Percentiles rank a stretch among this genome's conserved stretches.
phyloP scores from a whole-genome alignment of 2,329 filamentous ascomycete genomes.

The Aspergillus novoparasiticus region DNA sequence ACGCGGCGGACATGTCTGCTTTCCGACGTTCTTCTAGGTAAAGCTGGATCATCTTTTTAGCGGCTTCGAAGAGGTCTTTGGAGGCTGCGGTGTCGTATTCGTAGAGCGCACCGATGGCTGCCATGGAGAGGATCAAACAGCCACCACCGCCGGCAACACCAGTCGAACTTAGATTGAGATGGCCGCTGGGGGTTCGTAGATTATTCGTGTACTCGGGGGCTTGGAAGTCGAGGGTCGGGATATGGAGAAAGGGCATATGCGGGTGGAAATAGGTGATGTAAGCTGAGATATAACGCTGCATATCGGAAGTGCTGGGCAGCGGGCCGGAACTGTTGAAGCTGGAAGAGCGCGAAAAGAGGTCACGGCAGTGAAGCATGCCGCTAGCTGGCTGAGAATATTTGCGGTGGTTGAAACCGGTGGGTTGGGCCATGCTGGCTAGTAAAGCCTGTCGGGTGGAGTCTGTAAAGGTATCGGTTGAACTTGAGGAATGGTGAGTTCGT shows the following conservation, averaged over 20 bases:
- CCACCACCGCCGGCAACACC: conserved; percentile 74
- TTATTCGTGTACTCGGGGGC: conserved; percentile 66
- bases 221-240: conserved; percentile 89
- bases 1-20: conserved; percentile 70
- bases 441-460: conserved; percentile 67
- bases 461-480: conserved; percentile 66
- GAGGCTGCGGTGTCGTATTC: conserved; percentile 80
- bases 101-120: conserved; percentile 83
- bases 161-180: conserved; percentile 55
- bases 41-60: conserved; percentile 92
- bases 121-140: conserved; percentile 85
- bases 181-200: conserved; percentile 58
- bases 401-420: conserved; percentile 57
- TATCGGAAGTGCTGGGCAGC: conserved; percentile 78
- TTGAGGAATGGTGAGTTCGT: conserved; percentile 62
- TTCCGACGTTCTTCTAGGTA: conserved; percentile 91
- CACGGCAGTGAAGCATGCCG: conserved; percentile 49
- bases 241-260: conserved; percentile 90
- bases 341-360: conserved; percentile 37
- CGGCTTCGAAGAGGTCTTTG: conserved; percentile 84
- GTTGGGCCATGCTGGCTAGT: conserved; percentile 63
- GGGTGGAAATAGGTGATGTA: conserved; percentile 94
- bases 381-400: conserved; percentile 63
- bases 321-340: conserved; percentile 49
- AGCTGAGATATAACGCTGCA: conserved; percentile 86